phyloP scores from a whole-genome alignment of 2,329 filamentous ascomycete species.

The Elsinoe necatrix region DNA sequence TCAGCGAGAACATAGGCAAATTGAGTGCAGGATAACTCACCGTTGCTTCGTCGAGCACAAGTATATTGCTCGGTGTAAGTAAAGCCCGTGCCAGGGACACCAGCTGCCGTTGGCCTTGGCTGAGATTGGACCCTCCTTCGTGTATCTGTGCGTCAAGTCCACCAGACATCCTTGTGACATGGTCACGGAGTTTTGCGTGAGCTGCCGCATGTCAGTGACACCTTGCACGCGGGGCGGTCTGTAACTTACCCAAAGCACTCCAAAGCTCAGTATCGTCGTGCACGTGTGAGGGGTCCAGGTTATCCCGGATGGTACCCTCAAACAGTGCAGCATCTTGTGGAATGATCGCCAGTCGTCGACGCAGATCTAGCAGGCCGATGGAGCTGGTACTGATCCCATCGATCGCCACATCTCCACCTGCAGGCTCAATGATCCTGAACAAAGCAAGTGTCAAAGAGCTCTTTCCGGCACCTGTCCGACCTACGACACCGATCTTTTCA shows the following conservation, averaged over 20 bases:
- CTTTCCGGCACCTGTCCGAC: conserved; percentile 91
- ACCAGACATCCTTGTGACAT: conserved; percentile 77
- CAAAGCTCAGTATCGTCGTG: conserved; percentile 96
- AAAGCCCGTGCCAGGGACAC: conserved; percentile 88
- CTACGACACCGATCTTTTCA: conserved; percentile 97
- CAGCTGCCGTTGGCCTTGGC: conserved; percentile 88
- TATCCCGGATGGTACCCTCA: conserved; percentile 86
- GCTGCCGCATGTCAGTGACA: conserved; percentile 45
- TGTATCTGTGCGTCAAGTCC: conserved; percentile 83
- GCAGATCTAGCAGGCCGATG: conserved; percentile 82
- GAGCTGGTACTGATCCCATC: conserved; percentile 81
- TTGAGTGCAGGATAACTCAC: conserved; percentile 52
- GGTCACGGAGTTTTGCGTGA: conserved; percentile 86
- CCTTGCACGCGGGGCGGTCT: conserved; percentile 3
- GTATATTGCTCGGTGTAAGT: conserved; percentile 90
- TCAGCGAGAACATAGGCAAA: background rate
- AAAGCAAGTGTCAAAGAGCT: conserved; percentile 85
- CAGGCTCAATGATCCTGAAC: conserved; percentile 91
- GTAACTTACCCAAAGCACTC: conserved; percentile 75
- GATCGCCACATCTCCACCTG: conserved; percentile 74
- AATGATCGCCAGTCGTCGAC: conserved; percentile 87
- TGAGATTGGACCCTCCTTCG: conserved; percentile 95
- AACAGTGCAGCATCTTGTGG: conserved; percentile 96
- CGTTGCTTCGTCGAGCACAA: conserved; percentile 94
- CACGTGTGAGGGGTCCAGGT: conserved; percentile 87